Percentiles rank a stretch among this genome's conserved stretches.
Evolutionary conservation across 805 yeast genomes (phyloP).

Genomic region (Nakazawaea populi): DNA sequence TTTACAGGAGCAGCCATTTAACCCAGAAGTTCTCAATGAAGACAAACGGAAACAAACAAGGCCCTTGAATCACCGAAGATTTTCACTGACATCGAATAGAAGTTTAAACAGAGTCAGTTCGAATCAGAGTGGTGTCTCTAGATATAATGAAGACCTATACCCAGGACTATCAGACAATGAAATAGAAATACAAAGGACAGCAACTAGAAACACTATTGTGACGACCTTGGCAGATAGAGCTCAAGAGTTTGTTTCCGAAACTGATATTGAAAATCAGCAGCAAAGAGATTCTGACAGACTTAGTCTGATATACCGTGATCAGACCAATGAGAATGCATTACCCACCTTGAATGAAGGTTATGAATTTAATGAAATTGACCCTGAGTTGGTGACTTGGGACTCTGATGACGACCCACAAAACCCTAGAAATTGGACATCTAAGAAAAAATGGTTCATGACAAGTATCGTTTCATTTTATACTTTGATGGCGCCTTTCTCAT

Average conservation of each 20-base stretch:
- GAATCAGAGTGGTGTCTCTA: not conserved
- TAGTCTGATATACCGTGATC: not conserved
- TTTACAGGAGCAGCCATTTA: not conserved
- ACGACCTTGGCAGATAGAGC: constrained; percentile 27
- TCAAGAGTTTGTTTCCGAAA: constrained; percentile 12
- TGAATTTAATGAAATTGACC: constrained; percentile 50
- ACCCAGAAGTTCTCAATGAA: not conserved
- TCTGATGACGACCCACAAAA: constrained; percentile 53
- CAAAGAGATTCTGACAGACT: not conserved
- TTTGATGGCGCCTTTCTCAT: constrained; percentile 54
- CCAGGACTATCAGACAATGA: constrained; percentile 26
- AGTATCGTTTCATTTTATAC: constrained; percentile 48
- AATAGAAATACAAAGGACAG: constrained; percentile 34
- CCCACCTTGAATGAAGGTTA: constrained; percentile 38
- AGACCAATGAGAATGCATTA: constrained; percentile 13
- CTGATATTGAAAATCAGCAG: not conserved
- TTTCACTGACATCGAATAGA: not conserved
- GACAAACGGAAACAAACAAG: not conserved
- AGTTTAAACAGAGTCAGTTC: not conserved
- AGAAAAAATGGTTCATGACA: constrained; percentile 37
- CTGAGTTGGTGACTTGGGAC: constrained; percentile 66
- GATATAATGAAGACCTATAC: constrained; percentile 9
- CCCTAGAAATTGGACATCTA: constrained; percentile 57
- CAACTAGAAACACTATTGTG: constrained; percentile 38
- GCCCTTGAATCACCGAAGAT: not conserved